These are phyloP conservation scores for Zanthoxylum bungeanum DNA, from an alignment of 345 rosid genomes.

Conservation along the genomic window DNA sequence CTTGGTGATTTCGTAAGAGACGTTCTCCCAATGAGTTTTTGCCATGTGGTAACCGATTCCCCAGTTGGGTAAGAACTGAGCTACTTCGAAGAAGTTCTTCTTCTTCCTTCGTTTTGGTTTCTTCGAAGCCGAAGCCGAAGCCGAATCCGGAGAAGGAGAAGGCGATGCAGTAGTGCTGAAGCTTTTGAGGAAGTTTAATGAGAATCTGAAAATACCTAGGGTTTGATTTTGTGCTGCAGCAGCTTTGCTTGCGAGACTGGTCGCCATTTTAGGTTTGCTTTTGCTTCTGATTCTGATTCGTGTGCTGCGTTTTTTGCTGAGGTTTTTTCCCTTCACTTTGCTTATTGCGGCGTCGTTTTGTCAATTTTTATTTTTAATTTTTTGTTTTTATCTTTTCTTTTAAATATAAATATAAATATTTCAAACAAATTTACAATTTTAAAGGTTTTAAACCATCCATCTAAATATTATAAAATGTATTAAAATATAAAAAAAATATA, in stretches of 20 bases:
- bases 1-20: conserved; percentile 89
- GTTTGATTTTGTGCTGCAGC: conserved; percentile 18
- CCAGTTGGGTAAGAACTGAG: conserved; percentile 91
- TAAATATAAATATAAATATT: too few relatives aligned
- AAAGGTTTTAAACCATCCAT: too few relatives aligned
- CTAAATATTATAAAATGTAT: too few relatives aligned
- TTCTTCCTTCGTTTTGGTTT: conserved; percentile 65
- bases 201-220: conserved; percentile 32
- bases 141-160: conserved; percentile 25
- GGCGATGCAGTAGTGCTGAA: conserved; percentile 37
- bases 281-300: background rate
- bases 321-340: background rate
- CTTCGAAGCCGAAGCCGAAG: conserved; percentile 30
- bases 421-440: too few relatives aligned
- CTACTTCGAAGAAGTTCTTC: conserved; percentile 95
- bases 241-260: conserved; percentile 35
- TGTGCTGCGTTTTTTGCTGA: background rate
- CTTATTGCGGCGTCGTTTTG: background rate
- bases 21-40: conserved; percentile 85
- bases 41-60: conserved; percentile 94
- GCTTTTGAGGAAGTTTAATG: conserved; percentile 43
- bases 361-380: background rate
- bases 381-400: too few relatives aligned
- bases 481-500: too few relatives aligned
- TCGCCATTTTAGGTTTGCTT: conserved; percentile 33